These are phyloP conservation scores for Geosiphon pyriformis DNA, from an alignment of 192 early-diverging fungal species.

Conservation along the genomic window DNA sequence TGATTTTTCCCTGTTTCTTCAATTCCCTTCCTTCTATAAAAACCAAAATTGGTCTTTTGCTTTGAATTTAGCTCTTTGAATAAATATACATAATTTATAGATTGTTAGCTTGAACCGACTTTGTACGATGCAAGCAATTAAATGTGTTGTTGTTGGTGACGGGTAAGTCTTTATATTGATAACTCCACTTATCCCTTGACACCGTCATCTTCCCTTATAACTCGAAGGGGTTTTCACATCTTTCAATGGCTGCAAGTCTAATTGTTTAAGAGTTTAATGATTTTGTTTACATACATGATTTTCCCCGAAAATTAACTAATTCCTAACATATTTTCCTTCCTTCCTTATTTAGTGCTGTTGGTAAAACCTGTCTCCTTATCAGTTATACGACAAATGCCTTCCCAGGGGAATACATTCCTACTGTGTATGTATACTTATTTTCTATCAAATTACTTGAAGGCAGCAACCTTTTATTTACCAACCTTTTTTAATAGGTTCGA, in stretches of 20 bases:
- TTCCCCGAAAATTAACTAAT: neutral
- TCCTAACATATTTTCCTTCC: neutral
- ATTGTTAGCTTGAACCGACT: no score
- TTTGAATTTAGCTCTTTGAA: no score
- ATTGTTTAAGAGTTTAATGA: neutral
- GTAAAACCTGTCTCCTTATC: slow-evolving; percentile 96
- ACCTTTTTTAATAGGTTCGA: slow-evolving; percentile 67
- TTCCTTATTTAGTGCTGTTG: slow-evolving; percentile 64
- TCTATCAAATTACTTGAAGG: neutral
- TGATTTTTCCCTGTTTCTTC: no score
- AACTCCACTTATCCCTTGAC: neutral
- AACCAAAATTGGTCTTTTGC: no score
- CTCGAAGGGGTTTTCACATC: neutral
- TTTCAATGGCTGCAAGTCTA: neutral
- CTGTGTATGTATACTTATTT: slow-evolving; percentile 71
- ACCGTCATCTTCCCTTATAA: no score
- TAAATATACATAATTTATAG: no score
- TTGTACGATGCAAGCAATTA: slow-evolving; percentile 76
- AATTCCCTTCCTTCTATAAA: no score
- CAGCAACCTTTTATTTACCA: neutral
- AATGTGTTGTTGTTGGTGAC: slow-evolving; percentile 87
- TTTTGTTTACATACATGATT: neutral
- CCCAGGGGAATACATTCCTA: slow-evolving; percentile 99
- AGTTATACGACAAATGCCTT: slow-evolving; percentile 99
- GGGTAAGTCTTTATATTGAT: slow-evolving; percentile 43